Percentiles rank a stretch among this genome's conserved stretches.
Evolutionary conservation across 257 asterid species (phyloP).

Genomic region (Coffea eugenioides): DNA sequence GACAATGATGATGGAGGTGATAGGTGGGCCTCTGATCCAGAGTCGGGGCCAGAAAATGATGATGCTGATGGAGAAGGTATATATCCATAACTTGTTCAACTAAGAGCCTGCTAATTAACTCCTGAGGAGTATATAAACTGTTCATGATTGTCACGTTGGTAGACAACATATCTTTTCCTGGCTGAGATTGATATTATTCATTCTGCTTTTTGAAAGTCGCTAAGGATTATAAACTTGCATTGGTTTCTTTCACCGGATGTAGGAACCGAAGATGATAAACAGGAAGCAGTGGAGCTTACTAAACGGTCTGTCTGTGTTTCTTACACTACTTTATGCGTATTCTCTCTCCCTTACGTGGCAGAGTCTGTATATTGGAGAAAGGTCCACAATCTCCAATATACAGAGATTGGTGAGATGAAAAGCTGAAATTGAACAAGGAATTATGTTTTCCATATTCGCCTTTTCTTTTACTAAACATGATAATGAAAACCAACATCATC

Average conservation of each 20-base stretch:
- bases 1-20: slow-evolving; percentile 88
- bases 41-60: slow-evolving; percentile 52
- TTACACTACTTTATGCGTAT: too few species aligned
- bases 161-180: neutral
- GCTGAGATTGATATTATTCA: neutral
- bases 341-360: too few species aligned
- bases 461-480: too few species aligned
- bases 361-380: too few species aligned
- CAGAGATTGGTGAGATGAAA: too few species aligned
- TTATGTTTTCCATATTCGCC: too few species aligned
- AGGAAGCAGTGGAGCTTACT: slow-evolving; percentile 56
- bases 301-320: slow-evolving; percentile 45
- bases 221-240: neutral
- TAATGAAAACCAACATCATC: too few species aligned
- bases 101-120: neutral
- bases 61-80: slow-evolving; percentile 58
- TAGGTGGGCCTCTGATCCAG: slow-evolving; percentile 76
- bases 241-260: slow-evolving; percentile 37
- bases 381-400: too few species aligned
- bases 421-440: too few species aligned
- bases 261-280: slow-evolving; percentile 42
- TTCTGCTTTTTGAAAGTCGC: neutral
- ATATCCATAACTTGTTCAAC: neutral
- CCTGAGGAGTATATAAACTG: neutral
- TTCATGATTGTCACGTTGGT: neutral